phyloP scores from a whole-genome alignment of 108 stramenopile species.

The Nitzschia sp. region DNA sequence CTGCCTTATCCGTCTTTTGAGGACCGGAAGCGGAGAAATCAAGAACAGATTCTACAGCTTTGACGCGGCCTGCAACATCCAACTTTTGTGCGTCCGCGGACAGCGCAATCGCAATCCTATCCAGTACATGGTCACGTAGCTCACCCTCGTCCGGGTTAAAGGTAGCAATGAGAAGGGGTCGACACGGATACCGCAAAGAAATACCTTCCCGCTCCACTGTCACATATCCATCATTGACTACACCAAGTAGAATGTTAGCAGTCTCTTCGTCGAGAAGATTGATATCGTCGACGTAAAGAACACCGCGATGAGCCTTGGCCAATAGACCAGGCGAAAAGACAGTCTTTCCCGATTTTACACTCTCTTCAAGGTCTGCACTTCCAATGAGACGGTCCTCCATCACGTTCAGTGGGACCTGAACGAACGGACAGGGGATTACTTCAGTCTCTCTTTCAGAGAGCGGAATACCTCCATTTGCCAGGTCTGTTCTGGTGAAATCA shows the following conservation, averaged over 20 bases:
- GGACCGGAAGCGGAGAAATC: slow-evolving; percentile 68
- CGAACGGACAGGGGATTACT: slow-evolving; percentile 88
- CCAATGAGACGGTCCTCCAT: slow-evolving; percentile 97
- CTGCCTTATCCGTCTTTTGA: slow-evolving; percentile 66
- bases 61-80: slow-evolving; percentile 76
- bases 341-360: slow-evolving; percentile 88
- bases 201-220: slow-evolving; percentile 96
- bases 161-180: slow-evolving; percentile 91
- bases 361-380: slow-evolving; percentile 92
- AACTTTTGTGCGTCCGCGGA: slow-evolving; percentile 87
- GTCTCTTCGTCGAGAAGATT: slow-evolving; percentile 94
- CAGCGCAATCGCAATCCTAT: slow-evolving; percentile 91
- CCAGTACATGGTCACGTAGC: slow-evolving; percentile 92
- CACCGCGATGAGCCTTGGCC: slow-evolving; percentile 94
- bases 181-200: slow-evolving; percentile 88
- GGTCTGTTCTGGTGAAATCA: slow-evolving; percentile 73
- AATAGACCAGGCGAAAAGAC: slow-evolving; percentile 94
- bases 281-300: slow-evolving; percentile 96
- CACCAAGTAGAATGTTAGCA: slow-evolving; percentile 89
- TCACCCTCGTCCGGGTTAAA: slow-evolving; percentile 99
- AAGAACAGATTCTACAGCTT: slow-evolving; percentile 85
- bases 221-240: slow-evolving; percentile 90
- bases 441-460: slow-evolving; percentile 90
- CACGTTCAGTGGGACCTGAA: slow-evolving; percentile 95
- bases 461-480: slow-evolving; percentile 79